Evolutionary conservation across 768 basidiomycete species (phyloP), one percentile per base, ranked within the genome.

Genomic region (Trichaptum fuscoviolaceum): DNA sequence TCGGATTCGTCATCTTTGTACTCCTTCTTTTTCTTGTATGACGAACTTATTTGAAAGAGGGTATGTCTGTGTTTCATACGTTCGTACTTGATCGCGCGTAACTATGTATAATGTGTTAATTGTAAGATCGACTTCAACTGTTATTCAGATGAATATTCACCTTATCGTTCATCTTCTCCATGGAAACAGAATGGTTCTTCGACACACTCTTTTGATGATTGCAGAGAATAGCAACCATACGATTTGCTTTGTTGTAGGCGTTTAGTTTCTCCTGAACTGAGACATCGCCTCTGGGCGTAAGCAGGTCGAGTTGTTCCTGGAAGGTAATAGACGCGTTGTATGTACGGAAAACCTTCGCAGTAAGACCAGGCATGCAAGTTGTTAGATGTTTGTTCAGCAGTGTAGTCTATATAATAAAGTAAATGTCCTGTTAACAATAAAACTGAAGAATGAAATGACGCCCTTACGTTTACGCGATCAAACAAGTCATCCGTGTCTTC

Each of bases 281-380:
- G 58, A 84, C 74, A 7, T 77, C 73, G 27, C 71, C 67, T 52
- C 62, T 67, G 2, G 86, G 87, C 8, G 84, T 90, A 64, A 86
- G 85, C 68, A 88, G 83, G 71, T 96, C 93, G 67, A 99, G 81
- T 69, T 96, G 88, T 59, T 91, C 83, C 75, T 99, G 95, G 82
- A 99, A 97, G 1, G 96, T 97, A 74, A 87, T 88, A 26, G 97
- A 99, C 25, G 97, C 97, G 73, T 99, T 99, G 81, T 92, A 99
- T 63, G 97, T 99, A 94, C 97, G 96, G 84, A 99, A 99, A 27
- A 99, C 97, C 76, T 99, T 99, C 66, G 97, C 97, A 0, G 97
- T 96, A 27, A 99, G 84, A 20, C 97, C 97, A 68, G 95, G 93
- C 97, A 99, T 99, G 76, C 96, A 95, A 30, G 85, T 86, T 59